Evolutionary conservation across 129 eudicot genomes (phyloP).

Genomic region (sunflower (Helianthus annuus)): DNA sequence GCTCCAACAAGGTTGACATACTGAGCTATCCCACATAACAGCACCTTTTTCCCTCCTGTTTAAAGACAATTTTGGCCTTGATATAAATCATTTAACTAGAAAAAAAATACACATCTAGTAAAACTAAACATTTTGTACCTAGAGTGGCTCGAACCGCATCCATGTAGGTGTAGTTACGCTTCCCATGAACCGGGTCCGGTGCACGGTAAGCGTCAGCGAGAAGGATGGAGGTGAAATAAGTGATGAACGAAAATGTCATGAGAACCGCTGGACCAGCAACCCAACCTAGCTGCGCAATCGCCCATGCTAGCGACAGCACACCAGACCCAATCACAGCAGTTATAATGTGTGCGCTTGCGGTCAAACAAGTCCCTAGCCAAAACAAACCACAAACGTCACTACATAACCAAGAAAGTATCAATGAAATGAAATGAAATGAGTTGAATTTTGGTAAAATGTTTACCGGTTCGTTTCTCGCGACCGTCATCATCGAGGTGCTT

Average conservation of each 20-base stretch:
- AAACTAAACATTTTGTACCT: constrained; percentile 36
- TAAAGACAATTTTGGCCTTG: constrained; percentile 9
- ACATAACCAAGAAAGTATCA: too few species aligned
- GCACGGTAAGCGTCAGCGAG: constrained; percentile 74
- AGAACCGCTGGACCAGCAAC: constrained; percentile 71
- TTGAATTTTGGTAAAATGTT: not conserved
- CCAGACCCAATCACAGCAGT: constrained; percentile 99
- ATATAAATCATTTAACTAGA: too few species aligned
- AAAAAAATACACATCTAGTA: not conserved
- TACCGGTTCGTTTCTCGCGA: constrained; percentile 69
- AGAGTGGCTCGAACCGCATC: constrained; percentile 73
- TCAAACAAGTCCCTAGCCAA: constrained; percentile 58
- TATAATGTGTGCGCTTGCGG: constrained; percentile 89
- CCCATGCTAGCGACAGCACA: constrained; percentile 86
- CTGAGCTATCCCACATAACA: constrained; percentile 87
- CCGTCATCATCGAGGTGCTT: constrained; percentile 84
- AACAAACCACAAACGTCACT: too few species aligned
- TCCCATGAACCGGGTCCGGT: constrained; percentile 69
- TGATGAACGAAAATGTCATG: constrained; percentile 61
- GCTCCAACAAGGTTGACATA: constrained; percentile 73
- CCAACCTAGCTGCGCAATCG: constrained; percentile 93
- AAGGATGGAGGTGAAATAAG: constrained; percentile 75
- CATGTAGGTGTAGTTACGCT: constrained; percentile 84
- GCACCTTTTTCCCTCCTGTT: constrained; percentile 78
- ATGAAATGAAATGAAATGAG: too few species aligned